Percentiles rank a stretch among this genome's conserved stretches.
phyloP scores from a whole-genome alignment of 371 early-diverging fungal genomes.

The Mortierella sp. region DNA sequence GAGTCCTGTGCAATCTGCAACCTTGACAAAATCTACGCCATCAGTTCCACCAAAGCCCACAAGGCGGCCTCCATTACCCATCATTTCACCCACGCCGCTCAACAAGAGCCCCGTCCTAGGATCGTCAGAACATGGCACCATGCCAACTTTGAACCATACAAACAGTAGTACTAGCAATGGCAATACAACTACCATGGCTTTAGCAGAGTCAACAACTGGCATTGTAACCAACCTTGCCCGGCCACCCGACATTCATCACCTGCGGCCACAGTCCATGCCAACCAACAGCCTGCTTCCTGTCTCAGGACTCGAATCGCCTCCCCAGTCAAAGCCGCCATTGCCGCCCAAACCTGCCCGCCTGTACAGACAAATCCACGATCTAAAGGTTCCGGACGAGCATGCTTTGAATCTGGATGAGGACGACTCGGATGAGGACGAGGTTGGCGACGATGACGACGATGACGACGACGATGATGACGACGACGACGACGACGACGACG shows the following conservation, averaged over 20 bases:
- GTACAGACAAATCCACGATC: conserved; percentile 29
- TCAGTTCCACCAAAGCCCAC: conserved; percentile 38
- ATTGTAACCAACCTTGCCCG: background rate
- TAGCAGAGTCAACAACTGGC: background rate
- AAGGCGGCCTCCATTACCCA: conserved; percentile 28
- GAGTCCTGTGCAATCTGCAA: conserved; percentile 14
- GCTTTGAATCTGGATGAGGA: conserved; percentile 22
- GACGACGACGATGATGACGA: conserved; percentile 15
- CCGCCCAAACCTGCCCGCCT: conserved; percentile 49
- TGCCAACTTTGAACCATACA: conserved; percentile 22
- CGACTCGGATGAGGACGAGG: conserved; percentile 17
- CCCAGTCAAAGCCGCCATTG: conserved; percentile 40
- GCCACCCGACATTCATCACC: conserved; percentile 13
- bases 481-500: conserved; percentile 34
- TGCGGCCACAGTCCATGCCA: conserved; percentile 32
- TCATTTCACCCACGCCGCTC: conserved; percentile 16
- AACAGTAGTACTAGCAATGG: background rate
- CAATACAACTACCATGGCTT: background rate
- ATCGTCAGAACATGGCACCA: conserved; percentile 24
- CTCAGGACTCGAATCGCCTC: conserved; percentile 26
- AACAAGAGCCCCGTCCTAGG: conserved; percentile 33
- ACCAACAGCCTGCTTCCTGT: conserved; percentile 4
- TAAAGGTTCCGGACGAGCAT: conserved; percentile 21
- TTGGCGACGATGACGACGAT: conserved; percentile 3
- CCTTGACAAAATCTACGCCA: too few relatives aligned